Evolutionary conservation across 805 yeast species (phyloP).

Genomic region (Hanseniaspora pseudoguilliermondii): DNA sequence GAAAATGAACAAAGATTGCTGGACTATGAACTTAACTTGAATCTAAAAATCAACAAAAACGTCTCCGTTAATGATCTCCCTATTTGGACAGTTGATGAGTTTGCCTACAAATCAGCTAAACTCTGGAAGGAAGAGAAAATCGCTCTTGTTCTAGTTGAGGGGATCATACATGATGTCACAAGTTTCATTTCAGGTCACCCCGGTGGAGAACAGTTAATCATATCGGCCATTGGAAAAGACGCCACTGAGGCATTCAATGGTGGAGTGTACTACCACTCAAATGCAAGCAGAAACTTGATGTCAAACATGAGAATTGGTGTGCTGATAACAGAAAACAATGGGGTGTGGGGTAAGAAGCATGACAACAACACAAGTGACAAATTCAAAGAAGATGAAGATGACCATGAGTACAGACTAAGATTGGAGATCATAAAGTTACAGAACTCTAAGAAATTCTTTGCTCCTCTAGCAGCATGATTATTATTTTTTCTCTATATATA

Average conservation of each 20-base stretch:
- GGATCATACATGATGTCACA: constrained; percentile 85
- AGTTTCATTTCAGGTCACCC: constrained; percentile 89
- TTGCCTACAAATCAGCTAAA: constrained; percentile 28
- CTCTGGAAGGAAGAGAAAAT: constrained; percentile 34
- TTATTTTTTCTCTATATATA: not conserved
- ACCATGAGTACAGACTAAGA: constrained; percentile 15
- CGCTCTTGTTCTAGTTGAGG: constrained; percentile 70
- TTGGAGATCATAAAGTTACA: constrained; percentile 15
- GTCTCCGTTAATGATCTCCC: constrained; percentile 84
- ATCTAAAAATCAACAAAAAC: constrained; percentile 50
- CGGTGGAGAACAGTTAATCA: constrained; percentile 72
- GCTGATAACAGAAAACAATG: constrained; percentile 45
- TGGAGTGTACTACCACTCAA: constrained; percentile 84
- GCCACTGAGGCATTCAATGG: constrained; percentile 92
- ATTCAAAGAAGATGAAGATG: constrained; percentile 11
- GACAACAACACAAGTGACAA: constrained; percentile 1
- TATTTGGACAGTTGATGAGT: constrained; percentile 43
- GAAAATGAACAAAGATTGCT: constrained; percentile 69
- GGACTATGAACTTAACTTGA: constrained; percentile 2
- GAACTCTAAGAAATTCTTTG: constrained; percentile 20
- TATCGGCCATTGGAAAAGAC: constrained; percentile 78
- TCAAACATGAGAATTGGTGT: constrained; percentile 93
- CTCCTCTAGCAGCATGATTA: constrained; percentile 22
- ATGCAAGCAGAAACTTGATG: constrained; percentile 80
- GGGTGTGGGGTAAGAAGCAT: constrained; percentile 19